Base-by-base conservation (phyloP, 768 basidiomycete species). In the Collybiopsis luxurians region DNA sequence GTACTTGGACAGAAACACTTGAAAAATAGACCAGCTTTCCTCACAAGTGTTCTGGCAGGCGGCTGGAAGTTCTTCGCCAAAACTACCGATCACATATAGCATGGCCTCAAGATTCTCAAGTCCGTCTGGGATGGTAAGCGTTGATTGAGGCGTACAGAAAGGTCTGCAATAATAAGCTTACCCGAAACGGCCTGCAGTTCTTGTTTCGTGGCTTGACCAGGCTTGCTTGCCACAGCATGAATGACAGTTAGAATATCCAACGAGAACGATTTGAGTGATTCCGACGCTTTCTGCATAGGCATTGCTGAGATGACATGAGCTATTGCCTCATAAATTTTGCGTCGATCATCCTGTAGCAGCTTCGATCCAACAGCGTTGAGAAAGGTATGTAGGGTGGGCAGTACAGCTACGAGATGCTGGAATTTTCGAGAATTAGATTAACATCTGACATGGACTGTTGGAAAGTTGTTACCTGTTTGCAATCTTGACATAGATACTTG, bases 401-500 rank as follows among this genome's bases (percentile, higher is more conserved):
- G 74, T 74, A 94, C 97, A 15, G 94, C 86, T 27, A 95, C 85
- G 45, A 99, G 80, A 71, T 98, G 95, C 87, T 94, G 68, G 21
- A 55, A 36, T 56, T 21, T 30, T 42, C 4, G 52, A 45, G 40
- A 13, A 44, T 56, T 57, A 53, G 38, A 30, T 13, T n/a, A n/a
- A n/a, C n/a, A n/a, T n/a, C n/a, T n/a, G n/a, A n/a, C n/a, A n/a
- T n/a, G n/a, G n/a, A n/a, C n/a, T n/a, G n/a, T n/a, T n/a, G n/a
- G n/a, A n/a, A n/a, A n/a, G n/a, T n/a, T n/a, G n/a, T 60, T 65
- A 92, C 93, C 76, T 82, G 77, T 76, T 89, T 93, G 75, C 97
- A 98, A 70, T 99, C 97, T 68, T 97, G 90, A 71, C 96, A 98
- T 59, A 99, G 79, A 72, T 91, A 98, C 69, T 95, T 96, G 74